Conservation (phyloP, 768 basidiomycete species). For the Amanita inopinata region DNA sequence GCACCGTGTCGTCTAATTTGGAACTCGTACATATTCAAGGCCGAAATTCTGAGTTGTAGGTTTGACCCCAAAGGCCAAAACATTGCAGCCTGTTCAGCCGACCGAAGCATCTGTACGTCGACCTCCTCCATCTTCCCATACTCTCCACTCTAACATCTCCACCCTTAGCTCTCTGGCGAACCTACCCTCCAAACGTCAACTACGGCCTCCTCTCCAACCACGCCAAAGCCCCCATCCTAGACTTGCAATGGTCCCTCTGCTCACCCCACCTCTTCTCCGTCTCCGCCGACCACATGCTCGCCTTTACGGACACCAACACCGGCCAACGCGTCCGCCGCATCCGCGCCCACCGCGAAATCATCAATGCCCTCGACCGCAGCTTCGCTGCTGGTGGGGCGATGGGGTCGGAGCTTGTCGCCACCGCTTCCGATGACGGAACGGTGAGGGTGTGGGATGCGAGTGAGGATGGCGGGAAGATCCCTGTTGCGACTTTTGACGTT, state of each 20-base stretch:
- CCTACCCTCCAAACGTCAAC: conserved; percentile 88
- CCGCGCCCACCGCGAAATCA: conserved; percentile 83
- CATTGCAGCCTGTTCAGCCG: conserved; percentile 86
- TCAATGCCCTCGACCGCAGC: conserved; percentile 84
- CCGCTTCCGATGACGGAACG: conserved; percentile 87
- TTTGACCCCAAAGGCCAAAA: conserved; percentile 94
- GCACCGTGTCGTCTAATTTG: neutral
- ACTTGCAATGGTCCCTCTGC: conserved; percentile 83
- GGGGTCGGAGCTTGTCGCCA: conserved; percentile 77
- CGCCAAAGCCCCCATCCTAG: conserved; percentile 86
- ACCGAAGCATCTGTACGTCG: conserved; percentile 80
- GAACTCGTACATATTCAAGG: conserved; percentile 28
- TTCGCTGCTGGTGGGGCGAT: conserved; percentile 58
- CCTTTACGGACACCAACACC: conserved; percentile 69
- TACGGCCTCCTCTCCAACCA: conserved; percentile 77
- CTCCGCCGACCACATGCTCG: conserved; percentile 81
- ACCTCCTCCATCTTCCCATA: neutral
- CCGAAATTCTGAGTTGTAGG: conserved; percentile 83
- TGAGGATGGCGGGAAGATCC: conserved; percentile 59
- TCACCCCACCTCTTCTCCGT: conserved; percentile 71
- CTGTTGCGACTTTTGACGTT: conserved; percentile 73
- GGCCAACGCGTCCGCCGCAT: conserved; percentile 77
- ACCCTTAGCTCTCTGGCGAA: conserved; percentile 72
- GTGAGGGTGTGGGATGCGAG: conserved; percentile 90
- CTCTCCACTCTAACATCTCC: neutral